Base-by-base conservation (phyloP, 2,329 filamentous ascomycete species). In the Pseudomassariella vexata region DNA sequence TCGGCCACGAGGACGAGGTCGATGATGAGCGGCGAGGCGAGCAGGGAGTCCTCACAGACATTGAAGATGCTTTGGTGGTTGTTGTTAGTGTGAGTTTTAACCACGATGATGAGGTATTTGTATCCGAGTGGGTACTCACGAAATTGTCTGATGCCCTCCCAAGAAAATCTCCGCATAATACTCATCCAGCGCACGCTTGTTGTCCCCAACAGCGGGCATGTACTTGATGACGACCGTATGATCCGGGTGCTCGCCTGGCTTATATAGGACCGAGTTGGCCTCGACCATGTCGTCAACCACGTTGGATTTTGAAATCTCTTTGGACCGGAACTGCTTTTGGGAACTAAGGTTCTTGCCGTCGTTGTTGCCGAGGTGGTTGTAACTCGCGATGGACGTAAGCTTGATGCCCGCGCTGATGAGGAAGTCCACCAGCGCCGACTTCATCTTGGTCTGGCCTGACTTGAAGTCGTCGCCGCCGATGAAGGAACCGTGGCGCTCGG, bases 221-320 rank as follows among this genome's bases (percentile, higher is more conserved):
- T 98, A 98, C 78, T 98, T 98, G 79, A 98, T 98, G 49, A 98
- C 92, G 38, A 98, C 92, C 38, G 86, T 94, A 70, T 98, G 92
- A 59, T 98, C 89, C 3, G 92, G 92, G 62, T 96, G 89, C 68
- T 98, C 92, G 48, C 82, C 88, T 52, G 85, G 70, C 63, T 82
- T 79, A 73, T 98, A 98, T 35, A 98, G 74, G 30, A 96, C 80
- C 30, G 66, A 70, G 70, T 98, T 98, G 54, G 92, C 90, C 53
- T 87, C 89, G 39, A 98, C 92, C 92, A 98, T 98, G 70, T 98
- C 92, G 58, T 98, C 92, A 35, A 98, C 92, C 9, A 98, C 92
- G 59, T 95, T 98, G 52, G 87, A 94, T 75, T 98, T 98, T 66
- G 86, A 94, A 49, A 98, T 98, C 68, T 98, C 92, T 78, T 98